Evolutionary conservation across 2,329 filamentous ascomycete genomes (phyloP).

Genomic region (Pseudocercospora fijiensis): DNA sequence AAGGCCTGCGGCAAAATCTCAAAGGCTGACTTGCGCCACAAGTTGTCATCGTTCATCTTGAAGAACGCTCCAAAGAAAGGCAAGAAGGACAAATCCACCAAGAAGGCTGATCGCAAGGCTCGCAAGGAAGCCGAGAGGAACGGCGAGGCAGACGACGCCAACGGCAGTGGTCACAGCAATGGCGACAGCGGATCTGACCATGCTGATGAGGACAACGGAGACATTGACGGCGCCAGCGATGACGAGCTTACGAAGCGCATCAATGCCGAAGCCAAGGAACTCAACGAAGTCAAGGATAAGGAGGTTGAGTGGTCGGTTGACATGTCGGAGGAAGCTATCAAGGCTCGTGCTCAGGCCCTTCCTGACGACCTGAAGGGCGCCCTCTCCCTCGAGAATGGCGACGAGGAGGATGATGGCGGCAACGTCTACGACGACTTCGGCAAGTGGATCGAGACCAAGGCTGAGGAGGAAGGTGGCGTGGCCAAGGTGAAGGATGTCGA

Average conservation of each 20-base stretch:
- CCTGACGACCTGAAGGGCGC: slow-evolving; percentile 88
- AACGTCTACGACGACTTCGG: slow-evolving; percentile 87
- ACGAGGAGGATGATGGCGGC: slow-evolving; percentile 78
- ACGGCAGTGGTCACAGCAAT: slow-evolving; percentile 61
- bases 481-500: slow-evolving; percentile 81
- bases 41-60: slow-evolving; percentile 94
- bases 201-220: slow-evolving; percentile 62
- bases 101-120: slow-evolving; percentile 81
- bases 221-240: slow-evolving; percentile 75
- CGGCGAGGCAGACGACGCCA: slow-evolving; percentile 53
- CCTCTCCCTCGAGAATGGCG: slow-evolving; percentile 68
- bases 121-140: slow-evolving; percentile 67
- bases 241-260: slow-evolving; percentile 83
- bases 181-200: slow-evolving; percentile 67
- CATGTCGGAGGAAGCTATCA: slow-evolving; percentile 92
- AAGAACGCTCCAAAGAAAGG: slow-evolving; percentile 92
- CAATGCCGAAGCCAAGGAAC: slow-evolving; percentile 66
- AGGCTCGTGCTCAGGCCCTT: slow-evolving; percentile 87
- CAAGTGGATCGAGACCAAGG: slow-evolving; percentile 82
- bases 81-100: slow-evolving; percentile 96
- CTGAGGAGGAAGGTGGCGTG: slow-evolving; percentile 68
- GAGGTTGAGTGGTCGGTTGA: slow-evolving; percentile 96
- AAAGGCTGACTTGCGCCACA: slow-evolving; percentile 87
- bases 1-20: slow-evolving; percentile 96
- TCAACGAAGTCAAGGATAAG: slow-evolving; percentile 69